Evolutionary conservation across 768 basidiomycete species (phyloP), one percentile per base, ranked within the genome.

Genomic region (Phlebiopsis flavidoalba): DNA sequence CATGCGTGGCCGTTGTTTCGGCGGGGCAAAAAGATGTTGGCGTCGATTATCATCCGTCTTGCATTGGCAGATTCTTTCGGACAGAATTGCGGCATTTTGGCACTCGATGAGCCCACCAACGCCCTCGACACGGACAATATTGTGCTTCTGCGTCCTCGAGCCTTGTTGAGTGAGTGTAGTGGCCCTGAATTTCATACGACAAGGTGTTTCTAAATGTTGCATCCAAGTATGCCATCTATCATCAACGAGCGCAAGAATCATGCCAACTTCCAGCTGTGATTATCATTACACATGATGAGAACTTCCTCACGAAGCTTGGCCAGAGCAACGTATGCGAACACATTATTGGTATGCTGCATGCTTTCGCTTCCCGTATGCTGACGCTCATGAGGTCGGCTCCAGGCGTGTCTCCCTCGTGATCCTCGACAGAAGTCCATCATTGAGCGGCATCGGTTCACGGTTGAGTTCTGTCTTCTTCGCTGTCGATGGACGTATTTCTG

Each of bases 11-110:
- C 86, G 97, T 64, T 99, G 97, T 75, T n/a, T 95, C 92, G 15
- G 97, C 97, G 0, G 97, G 97, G 0, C 97, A 99, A 75, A n/a
- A 99, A 99, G 76, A 98, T 98, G 83, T 77, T 99, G 60, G 97
- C 96, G 10, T 95, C 93, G 21, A 98, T 98, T 73, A 93, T 98
- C 74, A 98, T 99, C 68, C 87, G 97, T 6, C 85, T 99, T 37
- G 97, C 97, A 3, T 80, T 99, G 26, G 96, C 96, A 5, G 97
- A 99, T 70, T 96, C 94, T 2, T 98, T 99, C 68, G 94, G 94
- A 2, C 92, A 95, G 71, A 97, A 96, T 66, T 98, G 97, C 73
- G 97, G 97, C 19, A 97, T 99, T 64, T 83, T 99, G 24, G 97
- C 97, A 0, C 77, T 99, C 61, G 97, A 99, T 69, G 97, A 99